phyloP scores from a whole-genome alignment of 1,284 basidiomycete genomes.

The Pseudozyma tsukubaensis region DNA sequence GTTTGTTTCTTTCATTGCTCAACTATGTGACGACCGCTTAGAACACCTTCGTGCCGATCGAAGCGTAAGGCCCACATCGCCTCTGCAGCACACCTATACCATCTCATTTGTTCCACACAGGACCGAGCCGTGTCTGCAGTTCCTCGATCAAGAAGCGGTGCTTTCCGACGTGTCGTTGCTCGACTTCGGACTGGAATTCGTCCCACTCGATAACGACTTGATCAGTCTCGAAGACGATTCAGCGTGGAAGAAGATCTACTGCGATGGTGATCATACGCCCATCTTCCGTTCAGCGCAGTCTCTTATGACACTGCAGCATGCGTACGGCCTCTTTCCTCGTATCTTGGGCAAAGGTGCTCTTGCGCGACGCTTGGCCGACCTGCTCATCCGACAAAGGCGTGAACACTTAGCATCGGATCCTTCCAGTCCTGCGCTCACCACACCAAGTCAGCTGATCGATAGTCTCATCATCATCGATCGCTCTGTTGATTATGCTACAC shows the following conservation, averaged over 20 bases:
- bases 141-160: slow-evolving; percentile 44
- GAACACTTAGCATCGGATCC: slow-evolving; percentile 69
- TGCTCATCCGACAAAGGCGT: slow-evolving; percentile 76
- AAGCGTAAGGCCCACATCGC: slow-evolving; percentile 43
- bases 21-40: slow-evolving; percentile 65
- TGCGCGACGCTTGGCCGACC: slow-evolving; percentile 78
- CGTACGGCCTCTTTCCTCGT: slow-evolving; percentile 90
- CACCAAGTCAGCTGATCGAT: slow-evolving; percentile 75
- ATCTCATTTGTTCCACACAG: slow-evolving; percentile 86
- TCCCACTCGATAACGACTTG: slow-evolving; percentile 85
- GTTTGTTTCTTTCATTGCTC: neutral
- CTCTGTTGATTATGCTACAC: slow-evolving; percentile 93
- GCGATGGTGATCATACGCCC: slow-evolving; percentile 93
- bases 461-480: slow-evolving; percentile 90
- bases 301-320: slow-evolving; percentile 83
- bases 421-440: slow-evolving; percentile 58
- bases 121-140: slow-evolving; percentile 77
- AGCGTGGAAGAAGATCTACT: slow-evolving; percentile 53
- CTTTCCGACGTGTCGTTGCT: slow-evolving; percentile 49
- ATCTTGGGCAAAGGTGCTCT: slow-evolving; percentile 93
- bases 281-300: slow-evolving; percentile 90
- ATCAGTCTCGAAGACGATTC: slow-evolving; percentile 62
- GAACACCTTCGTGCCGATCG: slow-evolving; percentile 78
- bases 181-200: slow-evolving; percentile 90
- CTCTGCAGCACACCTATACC: slow-evolving; percentile 81